These are phyloP conservation scores for Alternaria brassicicola DNA, from an alignment of 2,329 filamentous ascomycete species.

Conservation along the genomic window DNA sequence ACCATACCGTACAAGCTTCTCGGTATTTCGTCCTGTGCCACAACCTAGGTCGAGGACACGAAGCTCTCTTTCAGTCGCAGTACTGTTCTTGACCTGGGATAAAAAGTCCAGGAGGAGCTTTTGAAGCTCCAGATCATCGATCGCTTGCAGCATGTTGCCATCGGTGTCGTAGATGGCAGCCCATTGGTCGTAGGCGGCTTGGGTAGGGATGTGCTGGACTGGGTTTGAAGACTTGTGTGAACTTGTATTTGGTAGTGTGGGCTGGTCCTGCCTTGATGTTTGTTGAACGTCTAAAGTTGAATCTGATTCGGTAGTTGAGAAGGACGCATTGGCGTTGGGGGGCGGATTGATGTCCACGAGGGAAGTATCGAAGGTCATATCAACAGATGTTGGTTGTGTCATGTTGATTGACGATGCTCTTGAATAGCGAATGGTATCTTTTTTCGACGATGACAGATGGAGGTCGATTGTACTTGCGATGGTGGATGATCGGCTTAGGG, in stretches of 20 bases:
- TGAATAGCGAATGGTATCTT: background rate
- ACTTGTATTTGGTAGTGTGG: too few species aligned
- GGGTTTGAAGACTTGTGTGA: slow-evolving; percentile 16
- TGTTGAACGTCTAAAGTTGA: slow-evolving; percentile 29
- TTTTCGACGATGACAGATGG: background rate
- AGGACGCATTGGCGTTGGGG: slow-evolving; percentile 32
- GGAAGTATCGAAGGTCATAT: slow-evolving; percentile 50
- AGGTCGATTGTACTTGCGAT: background rate
- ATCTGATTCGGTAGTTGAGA: slow-evolving; percentile 47
- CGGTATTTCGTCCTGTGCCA: slow-evolving; percentile 68
- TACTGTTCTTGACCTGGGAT: slow-evolving; percentile 25
- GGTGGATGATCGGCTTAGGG: background rate
- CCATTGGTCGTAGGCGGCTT: slow-evolving; percentile 58
- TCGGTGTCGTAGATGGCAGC: slow-evolving; percentile 67
- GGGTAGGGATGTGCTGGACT: slow-evolving; percentile 47
- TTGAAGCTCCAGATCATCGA: slow-evolving; percentile 64
- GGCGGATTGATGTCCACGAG: slow-evolving; percentile 41
- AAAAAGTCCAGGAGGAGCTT: slow-evolving; percentile 59
- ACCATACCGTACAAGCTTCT: slow-evolving; percentile 54
- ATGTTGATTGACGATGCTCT: slow-evolving; percentile 23
- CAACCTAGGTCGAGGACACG: slow-evolving; percentile 67
- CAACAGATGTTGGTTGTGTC: slow-evolving; percentile 45
- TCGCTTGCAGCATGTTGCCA: slow-evolving; percentile 68
- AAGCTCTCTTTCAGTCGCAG: slow-evolving; percentile 18
- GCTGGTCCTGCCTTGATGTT: slow-evolving; percentile 26